Evolutionary conservation across 1,139 yeast genomes (phyloP).

Genomic region (Lodderomyces metapsilosis): DNA sequence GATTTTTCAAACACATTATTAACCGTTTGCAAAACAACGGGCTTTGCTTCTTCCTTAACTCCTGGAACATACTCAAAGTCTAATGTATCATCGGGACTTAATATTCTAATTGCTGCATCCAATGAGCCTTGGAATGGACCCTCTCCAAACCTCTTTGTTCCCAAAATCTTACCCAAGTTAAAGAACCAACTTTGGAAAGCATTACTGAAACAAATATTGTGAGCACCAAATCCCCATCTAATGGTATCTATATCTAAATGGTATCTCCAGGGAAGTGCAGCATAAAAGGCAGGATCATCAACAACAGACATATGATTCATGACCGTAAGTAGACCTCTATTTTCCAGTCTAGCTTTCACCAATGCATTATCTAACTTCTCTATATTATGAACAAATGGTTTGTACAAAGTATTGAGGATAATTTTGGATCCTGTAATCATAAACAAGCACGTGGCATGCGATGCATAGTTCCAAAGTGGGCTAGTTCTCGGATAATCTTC

Average conservation of each 20-base stretch:
- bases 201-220: constrained; percentile 79
- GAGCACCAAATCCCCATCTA: constrained; percentile 95
- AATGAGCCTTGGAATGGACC: constrained; percentile 92
- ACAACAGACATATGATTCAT: constrained; percentile 96
- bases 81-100: constrained; percentile 75
- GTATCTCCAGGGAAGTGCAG: constrained; percentile 73
- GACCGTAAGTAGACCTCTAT: constrained; percentile 77
- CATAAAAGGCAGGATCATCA: constrained; percentile 92
- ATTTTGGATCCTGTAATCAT: constrained; percentile 67
- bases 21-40: constrained; percentile 33
- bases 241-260: constrained; percentile 64
- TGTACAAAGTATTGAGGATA: constrained; percentile 59
- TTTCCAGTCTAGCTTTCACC: constrained; percentile 58
- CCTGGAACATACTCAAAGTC: constrained; percentile 50
- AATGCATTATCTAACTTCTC: constrained; percentile 66
- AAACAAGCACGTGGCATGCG: constrained; percentile 67
- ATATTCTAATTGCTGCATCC: constrained; percentile 84
- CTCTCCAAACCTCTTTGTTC: constrained; percentile 83
- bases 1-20: constrained; percentile 17
- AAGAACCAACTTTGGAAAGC: constrained; percentile 59
- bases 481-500: constrained; percentile 58
- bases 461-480: constrained; percentile 61
- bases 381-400: constrained; percentile 58
- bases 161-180: constrained; percentile 81
- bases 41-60: constrained; percentile 26